Conservation (phyloP, 345 rosid species). For the Bruguiera parviflora region DNA sequence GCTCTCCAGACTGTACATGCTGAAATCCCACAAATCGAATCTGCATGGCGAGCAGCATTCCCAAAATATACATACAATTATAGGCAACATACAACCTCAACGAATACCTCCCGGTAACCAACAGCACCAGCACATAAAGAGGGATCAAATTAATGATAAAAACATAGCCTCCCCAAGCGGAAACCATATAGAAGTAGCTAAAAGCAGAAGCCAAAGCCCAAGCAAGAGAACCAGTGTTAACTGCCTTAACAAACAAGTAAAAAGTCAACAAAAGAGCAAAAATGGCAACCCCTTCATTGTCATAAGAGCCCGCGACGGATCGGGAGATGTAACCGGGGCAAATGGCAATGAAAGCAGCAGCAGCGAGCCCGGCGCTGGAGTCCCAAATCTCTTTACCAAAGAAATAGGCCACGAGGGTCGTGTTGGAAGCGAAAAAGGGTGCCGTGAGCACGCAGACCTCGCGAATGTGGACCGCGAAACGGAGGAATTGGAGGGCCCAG, state of each 20-base stretch:
- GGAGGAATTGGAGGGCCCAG: constrained; percentile 64
- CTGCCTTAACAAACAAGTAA: constrained; percentile 87
- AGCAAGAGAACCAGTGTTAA: constrained; percentile 83
- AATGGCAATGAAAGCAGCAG: constrained; percentile 81
- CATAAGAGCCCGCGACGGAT: constrained; percentile 94
- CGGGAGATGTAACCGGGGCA: constrained; percentile 96
- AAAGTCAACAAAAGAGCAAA: constrained; percentile 63
- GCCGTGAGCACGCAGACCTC: constrained; percentile 97
- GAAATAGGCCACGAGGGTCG: constrained; percentile 88
- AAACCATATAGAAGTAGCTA: constrained; percentile 96
- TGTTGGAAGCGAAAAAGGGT: constrained; percentile 93
- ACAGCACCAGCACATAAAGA: constrained; percentile 79
- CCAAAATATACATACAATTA: constrained; percentile 82
- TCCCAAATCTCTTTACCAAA: constrained; percentile 99
- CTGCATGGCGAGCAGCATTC: constrained; percentile 97
- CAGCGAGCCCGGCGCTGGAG: constrained; percentile 87
- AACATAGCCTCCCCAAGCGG: constrained; percentile 99
- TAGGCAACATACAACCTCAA: constrained; percentile 85
- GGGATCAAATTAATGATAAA: constrained; percentile 91
- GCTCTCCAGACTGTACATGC: constrained; percentile 99
- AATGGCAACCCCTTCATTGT: constrained; percentile 92
- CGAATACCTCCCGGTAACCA: constrained; percentile 89
- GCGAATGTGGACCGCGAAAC: constrained; percentile 87
- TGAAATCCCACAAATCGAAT: constrained; percentile 97
- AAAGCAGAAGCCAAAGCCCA: constrained; percentile 92